Evolutionary conservation across 2,329 filamentous ascomycete genomes (phyloP), one percentile per base, ranked within the genome.

Genomic region (Alternaria sp.): DNA sequence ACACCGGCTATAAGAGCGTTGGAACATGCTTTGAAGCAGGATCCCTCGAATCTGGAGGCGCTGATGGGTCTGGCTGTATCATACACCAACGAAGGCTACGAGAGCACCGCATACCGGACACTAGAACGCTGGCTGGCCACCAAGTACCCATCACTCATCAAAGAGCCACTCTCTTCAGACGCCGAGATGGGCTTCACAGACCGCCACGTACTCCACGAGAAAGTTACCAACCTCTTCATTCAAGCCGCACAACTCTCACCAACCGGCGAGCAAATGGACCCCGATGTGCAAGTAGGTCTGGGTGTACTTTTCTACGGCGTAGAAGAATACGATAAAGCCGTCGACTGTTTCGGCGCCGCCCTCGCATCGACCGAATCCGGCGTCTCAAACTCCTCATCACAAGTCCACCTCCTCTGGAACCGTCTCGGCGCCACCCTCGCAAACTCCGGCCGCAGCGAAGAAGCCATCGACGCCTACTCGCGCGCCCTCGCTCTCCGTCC

Each of bases 11-110:
- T 99, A 69, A 90, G 96, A 32, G 96, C 96, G 4, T 85, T 98
- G 64, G 95, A 98, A 80, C 92, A 96, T 78, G 93, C 95, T 1
- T 83, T 97, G 67, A 95, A 94, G 80, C 85, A 96, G 26, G 94
- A 98, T 73, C 90, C 93, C 1, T 90, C 89, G 74, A 97, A 97
- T 77, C 86, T 96, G 19, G 88, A 92, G 63, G 95, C 94, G 1
- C 86, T 99, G 49, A 98, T 99, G 95, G 94, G 93, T 1, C 84
- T 99, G 56, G 93, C 95, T 13, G 95, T 99, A 19, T 97, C 93
- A 6, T 99, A 99, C 81, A 99, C 96, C 51, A 99, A 99, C 82
- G 96, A 99, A 83, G 96, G 95, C 66, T 99, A 98, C 82, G 96
- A 99, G 81, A 95, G 92, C 76, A 97, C 94, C 19, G 95, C 96